A percentile compares a stretch with the other conserved stretches of the same genome.
Conservation (phyloP, 176 grass and related monocot genomes). For the Phyllostachys edulis region DNA sequence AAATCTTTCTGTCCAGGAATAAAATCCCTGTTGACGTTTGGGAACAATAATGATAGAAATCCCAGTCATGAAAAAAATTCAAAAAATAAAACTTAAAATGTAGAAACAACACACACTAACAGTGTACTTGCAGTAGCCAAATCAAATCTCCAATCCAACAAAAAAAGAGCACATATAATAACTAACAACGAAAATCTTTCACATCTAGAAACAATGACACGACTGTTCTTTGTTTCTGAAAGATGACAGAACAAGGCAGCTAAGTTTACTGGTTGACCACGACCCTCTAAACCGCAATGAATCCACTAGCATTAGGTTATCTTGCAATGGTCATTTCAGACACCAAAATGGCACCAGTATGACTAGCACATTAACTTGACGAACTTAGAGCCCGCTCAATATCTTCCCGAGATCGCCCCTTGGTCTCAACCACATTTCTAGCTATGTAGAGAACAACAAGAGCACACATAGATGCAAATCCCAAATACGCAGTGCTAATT, state of each 20-base stretch:
- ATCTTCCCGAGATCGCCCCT: conserved; percentile 87
- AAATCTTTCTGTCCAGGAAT: too few species aligned
- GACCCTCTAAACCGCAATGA: not conserved
- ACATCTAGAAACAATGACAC: not conserved
- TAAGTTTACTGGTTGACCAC: not conserved
- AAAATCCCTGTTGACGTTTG: too few species aligned
- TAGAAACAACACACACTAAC: too few species aligned
- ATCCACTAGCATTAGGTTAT: not conserved
- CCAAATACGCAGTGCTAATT: conserved; percentile 76
- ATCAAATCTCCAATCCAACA: too few species aligned
- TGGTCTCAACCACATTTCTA: conserved; percentile 90
- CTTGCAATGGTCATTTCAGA: not conserved
- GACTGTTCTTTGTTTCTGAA: not conserved
- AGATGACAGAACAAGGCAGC: not conserved
- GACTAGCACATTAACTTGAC: conserved; percentile 23
- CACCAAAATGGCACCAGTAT: not conserved
- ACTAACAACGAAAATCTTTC: not conserved
- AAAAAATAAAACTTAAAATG: too few species aligned
- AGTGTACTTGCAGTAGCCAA: too few species aligned
- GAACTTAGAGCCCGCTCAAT: conserved; percentile 69
- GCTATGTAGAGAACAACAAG: conserved; percentile 82
- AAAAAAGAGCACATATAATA: not conserved
- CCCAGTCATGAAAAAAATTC: too few species aligned
- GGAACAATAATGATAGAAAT: too few species aligned
- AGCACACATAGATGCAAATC: conserved; percentile 76